Conservation (phyloP, 2,329 filamentous ascomycete species). For the Phaeosphaeria sp. region DNA sequence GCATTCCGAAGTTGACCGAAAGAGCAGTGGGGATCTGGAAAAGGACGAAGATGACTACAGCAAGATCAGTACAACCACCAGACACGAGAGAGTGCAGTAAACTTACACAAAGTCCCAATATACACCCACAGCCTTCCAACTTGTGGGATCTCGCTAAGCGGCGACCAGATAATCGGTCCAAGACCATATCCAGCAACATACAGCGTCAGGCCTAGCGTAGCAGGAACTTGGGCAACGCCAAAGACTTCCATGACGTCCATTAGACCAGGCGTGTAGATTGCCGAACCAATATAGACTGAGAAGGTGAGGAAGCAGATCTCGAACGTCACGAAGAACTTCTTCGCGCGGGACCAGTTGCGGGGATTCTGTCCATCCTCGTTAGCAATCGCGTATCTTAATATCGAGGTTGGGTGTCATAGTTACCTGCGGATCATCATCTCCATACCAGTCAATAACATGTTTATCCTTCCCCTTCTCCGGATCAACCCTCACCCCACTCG, state of each 20-base stretch:
- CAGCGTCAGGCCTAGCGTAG: constrained; percentile 53
- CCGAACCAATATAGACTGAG: constrained; percentile 60
- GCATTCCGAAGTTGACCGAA: constrained; percentile 57
- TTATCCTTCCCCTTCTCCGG: constrained; percentile 60
- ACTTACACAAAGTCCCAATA: constrained; percentile 25
- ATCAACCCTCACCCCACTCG: constrained; percentile 54
- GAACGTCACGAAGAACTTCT: constrained; percentile 55
- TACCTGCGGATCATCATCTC: constrained; percentile 53
- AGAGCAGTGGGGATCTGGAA: constrained; percentile 56
- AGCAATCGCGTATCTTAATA: not conserved
- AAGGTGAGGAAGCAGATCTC: constrained; percentile 58
- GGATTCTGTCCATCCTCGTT: constrained; percentile 47
- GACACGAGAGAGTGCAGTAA: too few species aligned
- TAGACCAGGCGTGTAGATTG: constrained; percentile 56
- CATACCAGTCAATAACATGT: constrained; percentile 60
- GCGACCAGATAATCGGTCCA: constrained; percentile 45
- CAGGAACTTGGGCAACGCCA: constrained; percentile 56
- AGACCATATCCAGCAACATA: constrained; percentile 41
- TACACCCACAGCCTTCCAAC: constrained; percentile 53
- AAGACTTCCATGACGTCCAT: constrained; percentile 60
- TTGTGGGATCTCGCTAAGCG: constrained; percentile 57
- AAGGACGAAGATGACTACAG: constrained; percentile 53
- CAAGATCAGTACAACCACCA: constrained; percentile 3
- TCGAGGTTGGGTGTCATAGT: too few species aligned
- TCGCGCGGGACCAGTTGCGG: constrained; percentile 53